A percentile compares a stretch with the other conserved stretches of the same genome.
Evolutionary conservation across 2,329 filamentous ascomycete species (phyloP).

Genomic region (Xylaria sp.): DNA sequence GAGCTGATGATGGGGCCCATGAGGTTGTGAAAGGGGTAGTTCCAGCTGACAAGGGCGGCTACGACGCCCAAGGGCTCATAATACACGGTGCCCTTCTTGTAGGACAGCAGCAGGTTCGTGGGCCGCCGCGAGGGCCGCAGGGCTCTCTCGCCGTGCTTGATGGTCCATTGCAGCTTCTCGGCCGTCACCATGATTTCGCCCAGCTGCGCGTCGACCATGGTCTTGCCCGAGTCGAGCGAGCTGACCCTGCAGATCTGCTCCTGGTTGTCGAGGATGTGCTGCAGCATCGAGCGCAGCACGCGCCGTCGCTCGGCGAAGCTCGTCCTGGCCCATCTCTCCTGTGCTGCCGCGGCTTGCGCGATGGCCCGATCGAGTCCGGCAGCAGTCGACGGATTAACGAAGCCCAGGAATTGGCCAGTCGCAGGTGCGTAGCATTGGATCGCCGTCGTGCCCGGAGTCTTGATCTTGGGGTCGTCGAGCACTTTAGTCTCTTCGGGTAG

Average conservation of each 20-base stretch:
- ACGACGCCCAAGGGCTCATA: slow-evolving; percentile 96
- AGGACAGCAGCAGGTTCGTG: slow-evolving; percentile 92
- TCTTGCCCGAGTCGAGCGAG: slow-evolving; percentile 95
- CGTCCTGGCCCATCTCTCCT: slow-evolving; percentile 80
- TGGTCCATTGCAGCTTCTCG: slow-evolving; percentile 95
- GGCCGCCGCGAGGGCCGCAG: slow-evolving; percentile 77
- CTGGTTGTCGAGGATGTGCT: slow-evolving; percentile 88
- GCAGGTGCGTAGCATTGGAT: slow-evolving; percentile 91
- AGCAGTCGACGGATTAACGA: slow-evolving; percentile 79
- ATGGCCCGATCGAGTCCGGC: slow-evolving; percentile 84
- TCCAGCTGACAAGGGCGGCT: slow-evolving; percentile 94
- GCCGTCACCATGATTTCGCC: slow-evolving; percentile 94
- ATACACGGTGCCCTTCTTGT: slow-evolving; percentile 89
- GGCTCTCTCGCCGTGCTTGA: slow-evolving; percentile 87
- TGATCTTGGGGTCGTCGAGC: slow-evolving; percentile 70
- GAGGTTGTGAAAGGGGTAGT: slow-evolving; percentile 96
- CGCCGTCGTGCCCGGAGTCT: slow-evolving; percentile 71
- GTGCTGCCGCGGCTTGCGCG: slow-evolving; percentile 77
- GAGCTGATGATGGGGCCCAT: slow-evolving; percentile 90
- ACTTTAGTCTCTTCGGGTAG: slow-evolving; percentile 66
- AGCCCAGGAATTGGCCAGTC: slow-evolving; percentile 84
- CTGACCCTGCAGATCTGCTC: slow-evolving; percentile 86
- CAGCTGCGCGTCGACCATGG: slow-evolving; percentile 90
- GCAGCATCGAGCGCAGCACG: slow-evolving; percentile 83
- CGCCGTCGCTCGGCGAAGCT: slow-evolving; percentile 80